phyloP scores from a whole-genome alignment of 2,329 filamentous ascomycete genomes.

The Colletotrichum sojae region DNA sequence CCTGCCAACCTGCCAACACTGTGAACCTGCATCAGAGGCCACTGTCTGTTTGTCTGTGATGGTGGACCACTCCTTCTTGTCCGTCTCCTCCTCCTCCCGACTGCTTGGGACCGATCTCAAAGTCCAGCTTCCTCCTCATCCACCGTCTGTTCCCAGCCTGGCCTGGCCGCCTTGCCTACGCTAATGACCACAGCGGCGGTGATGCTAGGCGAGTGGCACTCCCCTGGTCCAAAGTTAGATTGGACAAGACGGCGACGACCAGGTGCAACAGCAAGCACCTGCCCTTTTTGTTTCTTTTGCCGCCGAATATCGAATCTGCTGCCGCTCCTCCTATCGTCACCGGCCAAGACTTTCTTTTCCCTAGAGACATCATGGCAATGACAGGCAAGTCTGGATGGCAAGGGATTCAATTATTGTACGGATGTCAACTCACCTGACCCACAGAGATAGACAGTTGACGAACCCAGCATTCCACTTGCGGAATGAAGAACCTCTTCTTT shows the following conservation, averaged over 20 bases:
- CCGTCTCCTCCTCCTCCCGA: no score
- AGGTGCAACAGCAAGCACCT: background rate
- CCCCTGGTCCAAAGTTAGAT: conserved; percentile 9
- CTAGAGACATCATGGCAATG: no score
- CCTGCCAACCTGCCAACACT: no score
- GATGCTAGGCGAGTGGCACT: conserved; percentile 2
- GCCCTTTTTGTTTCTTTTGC: conserved; percentile 6
- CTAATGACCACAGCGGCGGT: conserved; percentile 6
- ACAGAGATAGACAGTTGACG: background rate
- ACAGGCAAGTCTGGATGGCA: background rate
- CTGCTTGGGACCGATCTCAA: no score
- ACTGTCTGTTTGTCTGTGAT: no score
- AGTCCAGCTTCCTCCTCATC: background rate
- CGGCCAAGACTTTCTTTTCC: conserved; percentile 1
- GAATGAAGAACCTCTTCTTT: background rate
- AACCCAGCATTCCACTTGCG: background rate
- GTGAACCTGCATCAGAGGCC: no score
- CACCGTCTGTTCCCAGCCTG: conserved; percentile 26
- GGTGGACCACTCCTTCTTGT: no score
- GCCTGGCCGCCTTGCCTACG: background rate
- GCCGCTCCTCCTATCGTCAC: background rate
- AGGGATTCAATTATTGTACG: no score
- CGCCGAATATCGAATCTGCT: conserved; percentile 1
- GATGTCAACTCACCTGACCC: background rate
- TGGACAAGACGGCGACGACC: background rate